Evolutionary conservation across 768 basidiomycete species (phyloP), one percentile per base, ranked within the genome.

Genomic region (Amanita subjunquillea): DNA sequence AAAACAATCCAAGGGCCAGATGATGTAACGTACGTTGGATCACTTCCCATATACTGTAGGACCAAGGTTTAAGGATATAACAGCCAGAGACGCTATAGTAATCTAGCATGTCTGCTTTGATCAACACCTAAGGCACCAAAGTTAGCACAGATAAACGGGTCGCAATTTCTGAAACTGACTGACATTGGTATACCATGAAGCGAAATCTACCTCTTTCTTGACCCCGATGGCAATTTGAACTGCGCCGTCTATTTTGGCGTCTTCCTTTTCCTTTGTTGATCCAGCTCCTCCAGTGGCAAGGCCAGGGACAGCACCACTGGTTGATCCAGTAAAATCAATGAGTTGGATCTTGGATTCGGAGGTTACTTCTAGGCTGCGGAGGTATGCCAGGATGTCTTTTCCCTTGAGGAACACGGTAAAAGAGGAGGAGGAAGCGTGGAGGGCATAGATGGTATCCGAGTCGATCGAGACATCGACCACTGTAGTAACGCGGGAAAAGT

Each of bases 1-100:
- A 41, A 17, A 50, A 10, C 27, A 20, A 8, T 13, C 37, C 40
- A 50, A 22, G 23, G n/a, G 20, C 15, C 47, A 15, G 38, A 2
- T 2, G 13, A 15, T 2, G 44, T 7, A 36, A 64, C 78, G 20
- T 58, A 91, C 91, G 76, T 72, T 96, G 93, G 55, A 99, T 97
- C 54, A 79, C 78, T 65, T 98, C 92, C 96, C 96, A 98, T 62
- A 99, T 92, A 58, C 84, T 84, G 69, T 89, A 98, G 1, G 92
- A 94, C 91, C 92, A 94, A 1, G 96, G 96, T 64, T 90, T 92
- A 54, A 99, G 83, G 66, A 98, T 96, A 70, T 99, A 99, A 65
- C 96, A 99, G 13, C 96, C 96, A 56, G 91, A 93, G 66, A 99
- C 92, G 67, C 83, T 94, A 73, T 99, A 98, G 70, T 98, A 99